Evolutionary conservation across 371 early-diverging fungal genomes (phyloP), one percentile per base, ranked within the genome.

Genomic region (Mortierella sp.): DNA sequence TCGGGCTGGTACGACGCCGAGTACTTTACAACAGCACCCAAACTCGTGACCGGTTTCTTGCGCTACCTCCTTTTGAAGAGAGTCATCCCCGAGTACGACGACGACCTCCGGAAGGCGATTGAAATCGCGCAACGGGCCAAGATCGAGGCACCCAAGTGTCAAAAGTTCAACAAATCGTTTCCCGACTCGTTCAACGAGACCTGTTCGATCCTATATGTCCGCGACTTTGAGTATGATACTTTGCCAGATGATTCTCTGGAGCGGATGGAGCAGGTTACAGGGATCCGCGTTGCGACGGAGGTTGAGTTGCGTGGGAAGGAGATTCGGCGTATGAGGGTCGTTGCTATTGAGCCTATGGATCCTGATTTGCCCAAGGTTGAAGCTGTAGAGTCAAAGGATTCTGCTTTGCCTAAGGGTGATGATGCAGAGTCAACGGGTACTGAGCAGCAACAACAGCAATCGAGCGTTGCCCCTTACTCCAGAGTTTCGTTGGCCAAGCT

Each of bases 41-140:
- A 68, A 51, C 55, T 84, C 16, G 46, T 84, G 2, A 29, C 46
- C 0, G 63, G 79, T 5, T 84, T 84, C 56, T 24, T 84, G 32
- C 75, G 75, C n/a, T 84, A 84, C 38, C 43, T 84, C 29, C 71
- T 60, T 12, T 71, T 41, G 29, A 81, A 76, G 38, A 49, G 71
- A 4, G 81, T 76, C 11, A 4, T 84, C 29, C 85, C 85, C n/a
- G 85, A 84, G 70, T 78, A 84, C 58, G 71, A 76, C 44, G 74
- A 70, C 4, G 56, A 73, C 18, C 10, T 81, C 3, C 21, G 24
- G 1, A 41, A 70, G 24, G 81, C 85, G 16, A 73, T 84, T 27
- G 75, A 49, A 24, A 71, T 84, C 38, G 71, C 79, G 1, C 44
- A 56, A 60, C 27, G 46, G 6, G 81, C 79, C 18, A 81, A 81